Evolutionary conservation across 768 basidiomycete species (phyloP).

Genomic region (Boletus vermiculosoides): DNA sequence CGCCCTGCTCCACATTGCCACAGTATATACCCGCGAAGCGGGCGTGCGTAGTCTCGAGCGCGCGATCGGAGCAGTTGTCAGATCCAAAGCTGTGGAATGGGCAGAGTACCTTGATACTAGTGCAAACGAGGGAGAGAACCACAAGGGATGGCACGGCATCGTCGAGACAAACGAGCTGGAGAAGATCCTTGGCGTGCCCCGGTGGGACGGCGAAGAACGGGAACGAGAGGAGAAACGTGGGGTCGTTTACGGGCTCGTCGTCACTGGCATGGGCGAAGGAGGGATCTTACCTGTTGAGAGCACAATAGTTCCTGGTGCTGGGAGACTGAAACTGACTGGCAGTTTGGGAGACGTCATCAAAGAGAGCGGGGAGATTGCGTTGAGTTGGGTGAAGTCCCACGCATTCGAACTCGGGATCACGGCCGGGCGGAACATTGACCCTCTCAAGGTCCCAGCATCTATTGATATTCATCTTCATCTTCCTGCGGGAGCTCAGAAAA

Average conservation of each 20-base stretch:
- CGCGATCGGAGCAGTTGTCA: conserved; percentile 82
- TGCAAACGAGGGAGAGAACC: conserved; percentile 20
- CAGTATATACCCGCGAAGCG: conserved; percentile 84
- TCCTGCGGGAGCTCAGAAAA: conserved; percentile 88
- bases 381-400: conserved; percentile 90
- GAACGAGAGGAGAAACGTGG: conserved; percentile 74
- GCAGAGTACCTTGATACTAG: conserved; percentile 52
- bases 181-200: conserved; percentile 74
- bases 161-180: conserved; percentile 77
- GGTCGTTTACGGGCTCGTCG: conserved; percentile 82
- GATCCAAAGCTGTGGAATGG: conserved; percentile 92
- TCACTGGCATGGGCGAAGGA: conserved; percentile 86
- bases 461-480: conserved; percentile 89
- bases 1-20: conserved; percentile 68
- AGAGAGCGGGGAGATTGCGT: conserved; percentile 85
- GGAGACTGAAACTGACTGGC: conserved; percentile 75
- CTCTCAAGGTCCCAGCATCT: conserved; percentile 66
- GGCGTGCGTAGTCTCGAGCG: conserved; percentile 91
- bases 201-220: conserved; percentile 77
- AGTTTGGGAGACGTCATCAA: conserved; percentile 89
- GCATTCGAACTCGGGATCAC: conserved; percentile 81
- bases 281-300: conserved; percentile 86
- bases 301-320: conserved; percentile 71
- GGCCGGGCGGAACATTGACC: conserved; percentile 63
- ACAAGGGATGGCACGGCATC: conserved; percentile 50